A percentile compares a stretch with the other conserved stretches of the same genome.
These are phyloP conservation scores for Cyberlindnera nakhonratchasimensis DNA, from an alignment of 805 yeast species.

Conservation along the genomic window DNA sequence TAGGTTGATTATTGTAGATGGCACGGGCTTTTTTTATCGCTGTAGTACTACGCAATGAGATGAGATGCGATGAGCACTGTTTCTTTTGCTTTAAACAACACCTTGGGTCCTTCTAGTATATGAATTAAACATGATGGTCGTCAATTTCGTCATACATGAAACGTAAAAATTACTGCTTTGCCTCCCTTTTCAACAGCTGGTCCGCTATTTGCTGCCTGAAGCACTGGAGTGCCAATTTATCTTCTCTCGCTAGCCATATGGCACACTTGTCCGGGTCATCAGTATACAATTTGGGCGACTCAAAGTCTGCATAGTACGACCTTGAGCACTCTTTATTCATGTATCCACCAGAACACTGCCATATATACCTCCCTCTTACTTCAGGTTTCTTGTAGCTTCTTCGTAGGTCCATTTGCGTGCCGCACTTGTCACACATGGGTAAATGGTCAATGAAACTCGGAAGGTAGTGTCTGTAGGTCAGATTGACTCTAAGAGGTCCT, in stretches of 20 bases:
- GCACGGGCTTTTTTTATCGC: too few relatives aligned
- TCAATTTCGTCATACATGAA: too few relatives aligned
- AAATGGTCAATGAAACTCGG: slow-evolving; percentile 32
- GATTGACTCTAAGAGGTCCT: slow-evolving; percentile 52
- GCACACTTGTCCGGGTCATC: slow-evolving; percentile 34
- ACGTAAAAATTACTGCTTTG: too few relatives aligned
- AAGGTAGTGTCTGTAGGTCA: slow-evolving; percentile 61
- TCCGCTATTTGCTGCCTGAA: slow-evolving; percentile 16
- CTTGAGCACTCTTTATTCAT: slow-evolving; percentile 44
- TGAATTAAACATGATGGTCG: too few relatives aligned
- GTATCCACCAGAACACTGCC: slow-evolving; percentile 57
- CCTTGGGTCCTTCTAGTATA: too few relatives aligned
- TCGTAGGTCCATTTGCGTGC: slow-evolving; percentile 47
- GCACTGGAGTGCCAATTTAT: slow-evolving; percentile 27
- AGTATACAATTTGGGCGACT: slow-evolving; percentile 33
- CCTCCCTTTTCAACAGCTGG: neutral
- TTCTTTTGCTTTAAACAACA: too few relatives aligned
- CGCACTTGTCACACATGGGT: slow-evolving; percentile 44
- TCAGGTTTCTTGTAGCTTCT: slow-evolving; percentile 46
- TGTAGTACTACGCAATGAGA: too few relatives aligned
- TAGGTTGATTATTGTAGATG: too few relatives aligned
- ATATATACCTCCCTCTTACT: slow-evolving; percentile 55
- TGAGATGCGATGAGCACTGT: too few relatives aligned
- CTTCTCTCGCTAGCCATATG: slow-evolving; percentile 46
- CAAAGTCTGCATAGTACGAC: slow-evolving; percentile 49